Base-by-base conservation (phyloP, 176 grass and related monocot species). In the Phyllostachys edulis region DNA sequence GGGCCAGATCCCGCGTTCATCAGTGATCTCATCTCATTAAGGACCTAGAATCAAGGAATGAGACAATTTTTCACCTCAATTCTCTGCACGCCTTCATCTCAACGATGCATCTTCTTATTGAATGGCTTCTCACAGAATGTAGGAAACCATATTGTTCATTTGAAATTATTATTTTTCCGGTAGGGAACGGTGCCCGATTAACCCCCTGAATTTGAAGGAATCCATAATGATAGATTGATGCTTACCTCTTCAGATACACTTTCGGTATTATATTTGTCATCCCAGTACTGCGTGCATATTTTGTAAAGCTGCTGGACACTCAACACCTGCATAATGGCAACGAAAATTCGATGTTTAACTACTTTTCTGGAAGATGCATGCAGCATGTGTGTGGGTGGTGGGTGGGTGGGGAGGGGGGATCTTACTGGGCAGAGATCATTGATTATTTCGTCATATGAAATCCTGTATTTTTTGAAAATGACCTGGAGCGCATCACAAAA, bases 231-330 rank as follows among this genome's bases (percentile, higher is more conserved):
- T 37, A 45, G 64, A 27, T 72, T 82, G n/a, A 9, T 61, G 47
- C 82, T 98, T 91, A 98, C 96, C 86, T 77, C 76, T 52, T 87
- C 80, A 24, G 96, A 98, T 37, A 98, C 96, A 85, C 96, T 95
- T 88, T 95, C 87, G 66, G 85, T 94, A 73, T 98, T 95, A 69
- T 98, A 93, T 88, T 98, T 95, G 66, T 98, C 96, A 85, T 98
- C 96, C 87, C 87, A 98, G 62, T 98, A 98, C 45, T 98, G 91
- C 1, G 80, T 92, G 85, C 91, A 98, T 85, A 98, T 98, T 87
- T 78, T 90, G 45, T 94, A 89, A 17, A 98, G 78, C 71, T 98
- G 96, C 54, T 85, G 89, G 71, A 95, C 96, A 26, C 83, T 95
- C 83, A 98, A 75, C 36, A 68, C 82, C 95, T 97, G 84, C 41